Base-by-base conservation (phyloP, 176 grass and related monocot genomes). In the Zoysia japonica region DNA sequence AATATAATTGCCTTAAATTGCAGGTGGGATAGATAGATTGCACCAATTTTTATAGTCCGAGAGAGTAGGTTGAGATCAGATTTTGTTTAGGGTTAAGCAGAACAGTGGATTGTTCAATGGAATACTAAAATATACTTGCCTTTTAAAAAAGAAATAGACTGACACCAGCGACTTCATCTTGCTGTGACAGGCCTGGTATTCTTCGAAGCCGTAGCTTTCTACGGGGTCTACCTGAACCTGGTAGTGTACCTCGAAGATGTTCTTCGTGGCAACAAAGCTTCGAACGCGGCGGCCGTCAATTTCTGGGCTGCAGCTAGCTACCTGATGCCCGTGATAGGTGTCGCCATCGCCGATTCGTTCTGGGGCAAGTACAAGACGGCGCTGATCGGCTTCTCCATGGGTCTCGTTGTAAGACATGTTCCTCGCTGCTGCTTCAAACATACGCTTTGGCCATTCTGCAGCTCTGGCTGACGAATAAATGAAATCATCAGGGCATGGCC, bases 221-320 rank as follows among this genome's bases (percentile, higher is more conserved):
- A 85, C 59, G 92, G 92, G 14, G 61, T 94, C 12, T 83, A 82
- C 47, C 80, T 80, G 52, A 91, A 76, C 89, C 40, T 94, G 12
- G 68, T 94, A 5, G 89, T 94, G 28, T 95, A 95, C 56, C 85
- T 95, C 44, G 81, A 89, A 15, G 86, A 85, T 11, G 85, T 92
- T 74, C 87, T 95, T 36, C 89, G 90, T 44, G 84, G 89, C 1
- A 50, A 81, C 45, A 92, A 47, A 35, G 90, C 93, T 66, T 88
- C 93, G 19, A 95, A 87, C 50, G 93, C 90, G 71, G 70, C 89
- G 38, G 75, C 86, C n/a, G 93, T 92, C 64, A 66, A 38, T 39
- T 67, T 61, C 6, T 95, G 93, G 89, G 78, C 53, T 3, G 93
- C 78, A 60, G 78, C 68, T 0, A 90, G 73, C 78, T 95, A 86